These are phyloP conservation scores for Colletotrichum trifolii DNA, from an alignment of 2,329 filamentous ascomycete genomes.

Conservation along the genomic window DNA sequence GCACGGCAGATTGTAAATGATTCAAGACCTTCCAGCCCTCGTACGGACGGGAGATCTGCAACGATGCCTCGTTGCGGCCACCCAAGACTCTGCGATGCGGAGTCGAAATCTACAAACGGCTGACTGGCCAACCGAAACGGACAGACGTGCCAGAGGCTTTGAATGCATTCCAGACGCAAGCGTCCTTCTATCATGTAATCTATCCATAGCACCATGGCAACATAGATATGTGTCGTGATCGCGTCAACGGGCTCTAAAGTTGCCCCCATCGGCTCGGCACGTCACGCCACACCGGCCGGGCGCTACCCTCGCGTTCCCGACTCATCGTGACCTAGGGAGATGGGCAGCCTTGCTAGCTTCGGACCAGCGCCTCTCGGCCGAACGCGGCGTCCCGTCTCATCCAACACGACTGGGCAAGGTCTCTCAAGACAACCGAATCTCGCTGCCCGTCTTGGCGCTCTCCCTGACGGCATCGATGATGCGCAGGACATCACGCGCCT, in stretches of 20 bases:
- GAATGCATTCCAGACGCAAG: background rate
- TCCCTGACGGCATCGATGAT: constrained; percentile 64
- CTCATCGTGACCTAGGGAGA: no score
- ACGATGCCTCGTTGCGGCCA: constrained; percentile 10
- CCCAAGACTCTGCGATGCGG: constrained; percentile 7
- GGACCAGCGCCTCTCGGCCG: no score
- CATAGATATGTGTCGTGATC: background rate
- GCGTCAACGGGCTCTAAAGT: constrained; percentile 14
- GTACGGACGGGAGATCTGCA: constrained; percentile 16
- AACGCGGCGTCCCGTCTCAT: no score
- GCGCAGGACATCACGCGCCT: constrained; percentile 64
- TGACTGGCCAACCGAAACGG: background rate
- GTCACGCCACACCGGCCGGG: background rate
- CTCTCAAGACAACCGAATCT: constrained; percentile 50
- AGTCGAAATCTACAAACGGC: background rate
- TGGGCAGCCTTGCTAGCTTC: no score
- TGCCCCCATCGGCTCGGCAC: constrained; percentile 18
- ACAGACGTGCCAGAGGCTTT: background rate
- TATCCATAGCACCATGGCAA: background rate
- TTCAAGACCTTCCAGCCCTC: background rate
- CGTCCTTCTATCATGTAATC: background rate
- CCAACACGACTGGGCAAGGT: background rate
- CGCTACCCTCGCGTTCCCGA: no score
- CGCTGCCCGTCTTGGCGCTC: constrained; percentile 60
- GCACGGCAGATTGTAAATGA: no score